Percentiles rank a stretch among this genome's conserved stretches.
Evolutionary conservation across 495 filamentous ascomycete genomes (phyloP).

Genomic region (Xylaria telfairii): DNA sequence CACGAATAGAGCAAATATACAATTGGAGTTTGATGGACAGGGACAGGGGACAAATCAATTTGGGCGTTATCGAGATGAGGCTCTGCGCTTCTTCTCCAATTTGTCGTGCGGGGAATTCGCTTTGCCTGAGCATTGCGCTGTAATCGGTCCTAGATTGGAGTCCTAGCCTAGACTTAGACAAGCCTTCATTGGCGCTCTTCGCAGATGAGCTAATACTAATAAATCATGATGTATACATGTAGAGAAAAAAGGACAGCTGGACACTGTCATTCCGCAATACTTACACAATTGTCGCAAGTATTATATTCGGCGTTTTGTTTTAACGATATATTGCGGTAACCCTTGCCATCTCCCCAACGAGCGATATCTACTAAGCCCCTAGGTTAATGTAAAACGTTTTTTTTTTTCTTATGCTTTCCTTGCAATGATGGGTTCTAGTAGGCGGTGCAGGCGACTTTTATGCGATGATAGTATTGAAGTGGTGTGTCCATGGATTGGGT

Average conservation of each 20-base stretch:
- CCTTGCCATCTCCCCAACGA: not conserved
- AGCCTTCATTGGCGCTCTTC: slow-evolving; percentile 15
- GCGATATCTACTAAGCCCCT: not conserved
- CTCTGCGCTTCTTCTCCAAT: slow-evolving; percentile 25
- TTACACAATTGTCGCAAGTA: not conserved
- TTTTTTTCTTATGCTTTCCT: not conserved
- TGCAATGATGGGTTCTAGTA: not conserved
- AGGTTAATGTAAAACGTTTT: not conserved
- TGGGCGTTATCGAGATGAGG: slow-evolving; percentile 7
- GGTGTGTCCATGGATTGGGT: not conserved
- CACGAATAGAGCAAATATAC: not conserved
- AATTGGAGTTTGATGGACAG: slow-evolving; percentile 4
- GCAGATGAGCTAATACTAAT: slow-evolving; percentile 23
- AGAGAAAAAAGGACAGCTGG: not conserved
- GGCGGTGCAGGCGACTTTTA: not conserved
- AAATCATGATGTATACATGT: slow-evolving; percentile 1
- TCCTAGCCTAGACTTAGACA: not conserved
- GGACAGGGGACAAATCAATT: not conserved
- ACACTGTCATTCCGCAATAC: not conserved
- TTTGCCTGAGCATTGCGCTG: not conserved
- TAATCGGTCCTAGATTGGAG: slow-evolving; percentile 12
- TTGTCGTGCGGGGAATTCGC: slow-evolving; percentile 22
- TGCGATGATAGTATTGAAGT: not conserved
- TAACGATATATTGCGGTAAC: too few species aligned
- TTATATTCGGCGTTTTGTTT: too few species aligned